Evolutionary conservation across 208 protist species (phyloP), one percentile per base, ranked within the genome.

Genomic region (Leishmania martiniquensis): DNA sequence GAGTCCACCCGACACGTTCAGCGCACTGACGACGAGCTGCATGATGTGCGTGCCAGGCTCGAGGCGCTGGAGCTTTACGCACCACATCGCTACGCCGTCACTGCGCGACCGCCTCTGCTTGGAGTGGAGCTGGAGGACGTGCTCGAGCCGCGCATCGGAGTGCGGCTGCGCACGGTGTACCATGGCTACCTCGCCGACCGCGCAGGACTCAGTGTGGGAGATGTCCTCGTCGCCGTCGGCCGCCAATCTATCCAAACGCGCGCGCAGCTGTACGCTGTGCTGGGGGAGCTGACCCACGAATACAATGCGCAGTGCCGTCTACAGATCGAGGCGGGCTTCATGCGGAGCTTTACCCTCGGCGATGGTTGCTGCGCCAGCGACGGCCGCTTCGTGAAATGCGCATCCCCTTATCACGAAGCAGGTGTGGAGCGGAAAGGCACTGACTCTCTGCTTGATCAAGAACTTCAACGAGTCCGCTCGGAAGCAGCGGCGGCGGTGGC

Each of bases 71-170:
- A 34, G n/a, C 17, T 34, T 1, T 62, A 34, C n/a, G 55, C 55
- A 44, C 88, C 88, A 20, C 91, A 95, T 71, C 76, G 77, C 44
- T 85, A 82, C 67, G 78, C 86, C 25, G 76, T 92, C 44, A 78
- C 88, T 10, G 77, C 88, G 1, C 81, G 82, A 1, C 90, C 90
- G 37, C 90, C 90, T 1, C 66, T 92, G 12, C 76, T 94, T 4
- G 91, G 88, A 2, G 75, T 93, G 34, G 91, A 95, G 57, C 77
- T 95, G 59, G 79, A 85, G 39, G 90, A 94, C 76, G 81, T 85
- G 1, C 4, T 9, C 0, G 59, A 62, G 52, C 44, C 72, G 4
- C 49, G 54, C 32, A 65, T 70, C 32, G 89, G 84, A 13, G 85
- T 93, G 66, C 85, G 85, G 7, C 79, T 95, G 60, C 65, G 74